Base-by-base conservation (phyloP, 441 rosid species). In the Aquilaria agallochum region DNA sequence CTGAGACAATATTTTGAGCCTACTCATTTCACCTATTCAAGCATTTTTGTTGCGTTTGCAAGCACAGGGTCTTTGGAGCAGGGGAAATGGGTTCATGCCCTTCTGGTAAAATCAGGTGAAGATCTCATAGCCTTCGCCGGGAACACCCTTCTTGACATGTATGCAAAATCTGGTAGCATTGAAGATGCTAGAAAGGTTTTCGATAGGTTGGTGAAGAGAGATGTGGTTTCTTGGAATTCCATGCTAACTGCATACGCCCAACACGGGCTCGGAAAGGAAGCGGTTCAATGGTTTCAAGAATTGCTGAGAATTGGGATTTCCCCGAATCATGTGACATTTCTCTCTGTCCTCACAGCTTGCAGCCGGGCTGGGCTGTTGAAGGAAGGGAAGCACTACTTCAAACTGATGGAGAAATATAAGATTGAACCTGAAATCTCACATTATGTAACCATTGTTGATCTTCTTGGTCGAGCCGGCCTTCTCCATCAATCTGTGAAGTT, bases 391-490 rank as follows among this genome's bases (percentile, higher is more conserved):
- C 46, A 55, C 47, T 75, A 59, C 66, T 80, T 83, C 60, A 46
- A 62, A 45, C 32, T 66, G 65, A 78, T 78, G 79, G 74, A 59
- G 67, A 71, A 61, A 32, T 64, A 75, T 15, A 70, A 63, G n/a
- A 54, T 79, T 9, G 79, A 80, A 31, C 82, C 84, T 6, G 59
- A 55, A 44, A 55, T 77, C 54, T 65, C 71, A 44, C 86, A 77
- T 73, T 74, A 75, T 52, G 83, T 72, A 42, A 73, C 84, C 2
- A 60, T 79, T 48, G 83, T 81, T 53, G 86, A 78, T 70, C 83
- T 80, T 63, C 69, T 78, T 48, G 88, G 86, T 52, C 82, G 79
- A 67, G 88, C 80, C 1, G 86, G 88, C 48, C 78, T 62, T 53
- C 68, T 80, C 60, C 67, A 74, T 52, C 69, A 12, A 65, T 82